phyloP scores from a whole-genome alignment of 1,284 basidiomycete species.

The Apiotrichum laibachii region DNA sequence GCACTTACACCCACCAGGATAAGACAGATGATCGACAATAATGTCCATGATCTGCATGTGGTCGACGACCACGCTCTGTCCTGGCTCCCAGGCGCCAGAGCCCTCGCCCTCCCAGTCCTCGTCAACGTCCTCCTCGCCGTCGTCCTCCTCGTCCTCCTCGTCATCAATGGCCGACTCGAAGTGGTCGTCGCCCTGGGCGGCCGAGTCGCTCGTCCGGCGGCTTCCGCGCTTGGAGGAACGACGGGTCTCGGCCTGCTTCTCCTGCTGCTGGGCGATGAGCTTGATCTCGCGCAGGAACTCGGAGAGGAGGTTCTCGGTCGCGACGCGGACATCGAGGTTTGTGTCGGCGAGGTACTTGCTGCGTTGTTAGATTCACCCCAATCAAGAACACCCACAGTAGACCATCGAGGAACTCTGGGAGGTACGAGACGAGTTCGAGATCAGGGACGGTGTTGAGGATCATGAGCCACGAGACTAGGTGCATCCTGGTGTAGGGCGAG shows the following conservation, averaged over 20 bases:
- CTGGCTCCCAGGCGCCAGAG: constrained; percentile 75
- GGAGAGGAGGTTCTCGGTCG: constrained; percentile 86
- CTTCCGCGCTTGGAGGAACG: constrained; percentile 9
- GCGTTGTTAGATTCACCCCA: constrained; percentile 2
- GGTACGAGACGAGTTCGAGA: constrained; percentile 86
- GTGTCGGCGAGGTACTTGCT: constrained; percentile 95
- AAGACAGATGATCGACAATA: constrained; percentile 81
- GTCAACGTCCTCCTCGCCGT: constrained; percentile 32
- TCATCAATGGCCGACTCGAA: constrained; percentile 17
- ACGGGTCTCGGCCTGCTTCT: constrained; percentile 42
- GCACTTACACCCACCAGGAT: constrained; percentile 65
- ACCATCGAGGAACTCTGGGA: constrained; percentile 92
- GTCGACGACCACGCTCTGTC: constrained; percentile 88
- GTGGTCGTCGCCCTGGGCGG: constrained; percentile 6
- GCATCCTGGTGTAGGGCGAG: constrained; percentile 93
- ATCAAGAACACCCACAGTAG: constrained; percentile 64
- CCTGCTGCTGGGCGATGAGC: constrained; percentile 72
- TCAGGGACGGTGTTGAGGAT: constrained; percentile 96
- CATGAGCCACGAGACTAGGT: constrained; percentile 93
- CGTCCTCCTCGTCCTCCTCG: constrained; percentile 36
- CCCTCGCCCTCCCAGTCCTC: constrained; percentile 47
- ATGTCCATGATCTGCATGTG: constrained; percentile 92
- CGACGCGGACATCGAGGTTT: constrained; percentile 86
- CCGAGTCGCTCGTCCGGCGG: constrained; percentile 52
- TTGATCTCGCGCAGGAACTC: constrained; percentile 90